phyloP scores from a whole-genome alignment of 805 yeast species.

The Barnettozyma pratensis region DNA sequence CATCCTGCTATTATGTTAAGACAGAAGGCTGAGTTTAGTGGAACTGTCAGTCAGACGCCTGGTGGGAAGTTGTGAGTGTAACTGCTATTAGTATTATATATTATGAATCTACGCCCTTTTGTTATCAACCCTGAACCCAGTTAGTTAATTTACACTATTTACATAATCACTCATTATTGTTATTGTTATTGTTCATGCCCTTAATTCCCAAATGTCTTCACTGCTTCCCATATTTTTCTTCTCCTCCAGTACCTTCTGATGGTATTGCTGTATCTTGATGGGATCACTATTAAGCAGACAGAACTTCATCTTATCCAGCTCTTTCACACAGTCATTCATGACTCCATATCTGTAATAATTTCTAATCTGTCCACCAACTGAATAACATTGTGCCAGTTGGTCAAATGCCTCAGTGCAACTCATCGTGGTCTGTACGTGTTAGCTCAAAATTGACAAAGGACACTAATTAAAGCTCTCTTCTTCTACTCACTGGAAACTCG shows the following conservation, averaged over 20 bases:
- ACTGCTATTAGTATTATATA: too few relatives aligned
- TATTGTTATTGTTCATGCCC: background rate
- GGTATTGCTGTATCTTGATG: slow-evolving; percentile 66
- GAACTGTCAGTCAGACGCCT: slow-evolving; percentile 29
- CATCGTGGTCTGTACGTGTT: slow-evolving; percentile 39
- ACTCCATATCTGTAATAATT: slow-evolving; percentile 82
- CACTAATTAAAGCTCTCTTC: too few relatives aligned
- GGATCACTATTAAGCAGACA: slow-evolving; percentile 60
- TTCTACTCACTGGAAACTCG: slow-evolving; percentile 21
- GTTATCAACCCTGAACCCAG: background rate
- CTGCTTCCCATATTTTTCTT: slow-evolving; percentile 66
- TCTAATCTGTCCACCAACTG: slow-evolving; percentile 85
- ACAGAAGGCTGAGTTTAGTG: slow-evolving; percentile 57
- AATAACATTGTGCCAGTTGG: slow-evolving; percentile 79
- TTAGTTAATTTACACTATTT: background rate
- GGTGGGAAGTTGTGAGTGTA: slow-evolving; percentile 34
- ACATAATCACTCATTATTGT: background rate
- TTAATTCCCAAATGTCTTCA: slow-evolving; percentile 76
- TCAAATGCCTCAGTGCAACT: slow-evolving; percentile 81
- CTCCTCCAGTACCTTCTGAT: slow-evolving; percentile 55
- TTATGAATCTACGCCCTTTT: too few relatives aligned
- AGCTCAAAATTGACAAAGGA: too few relatives aligned
- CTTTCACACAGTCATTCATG: slow-evolving; percentile 63
- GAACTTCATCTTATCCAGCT: slow-evolving; percentile 73
- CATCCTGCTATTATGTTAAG: slow-evolving; percentile 92